These are phyloP conservation scores for Coprinopsis strossmayeri DNA, from an alignment of 768 basidiomycete species.

Conservation along the genomic window DNA sequence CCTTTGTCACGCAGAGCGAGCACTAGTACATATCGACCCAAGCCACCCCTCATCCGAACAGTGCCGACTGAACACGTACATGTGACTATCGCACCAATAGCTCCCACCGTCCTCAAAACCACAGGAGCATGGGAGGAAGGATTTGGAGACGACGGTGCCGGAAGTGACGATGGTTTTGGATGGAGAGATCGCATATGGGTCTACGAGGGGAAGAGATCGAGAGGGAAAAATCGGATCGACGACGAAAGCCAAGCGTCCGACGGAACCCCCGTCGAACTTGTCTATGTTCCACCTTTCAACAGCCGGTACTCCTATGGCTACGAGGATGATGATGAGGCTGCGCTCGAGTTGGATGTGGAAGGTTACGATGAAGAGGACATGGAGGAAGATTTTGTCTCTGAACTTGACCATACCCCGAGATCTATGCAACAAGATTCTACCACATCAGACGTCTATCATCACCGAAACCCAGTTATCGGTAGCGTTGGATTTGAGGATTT, in stretches of 20 bases:
- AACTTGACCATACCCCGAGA: background rate
- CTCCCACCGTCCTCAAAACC: slow-evolving; percentile 82
- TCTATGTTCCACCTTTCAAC: slow-evolving; percentile 56
- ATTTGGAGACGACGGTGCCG: slow-evolving; percentile 39
- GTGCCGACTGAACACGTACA: slow-evolving; percentile 18
- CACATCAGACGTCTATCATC: slow-evolving; percentile 4
- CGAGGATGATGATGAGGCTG: slow-evolving; percentile 14
- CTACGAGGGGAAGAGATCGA: slow-evolving; percentile 10
- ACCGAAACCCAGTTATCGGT: slow-evolving; percentile 6
- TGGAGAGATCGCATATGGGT: slow-evolving; percentile 19
- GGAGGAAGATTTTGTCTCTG: slow-evolving; percentile 9
- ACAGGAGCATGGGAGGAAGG: slow-evolving; percentile 46
- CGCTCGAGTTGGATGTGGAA: slow-evolving; percentile 14
- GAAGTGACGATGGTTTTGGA: slow-evolving; percentile 26
- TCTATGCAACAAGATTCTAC: background rate
- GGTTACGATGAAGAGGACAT: slow-evolving; percentile 8
- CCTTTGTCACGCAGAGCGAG: slow-evolving; percentile 11
- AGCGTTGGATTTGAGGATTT: slow-evolving; percentile 11
- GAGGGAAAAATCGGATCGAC: slow-evolving; percentile 1
- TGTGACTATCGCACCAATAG: slow-evolving; percentile 44
- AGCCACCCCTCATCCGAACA: slow-evolving; percentile 20
- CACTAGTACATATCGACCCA: slow-evolving; percentile 20
- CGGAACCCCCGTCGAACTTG: slow-evolving; percentile 58
- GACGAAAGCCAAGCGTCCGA: slow-evolving; percentile 24
- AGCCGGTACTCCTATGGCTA: slow-evolving; percentile 23